phyloP scores from a whole-genome alignment of 805 yeast species.

The Metschnikowia lunata region DNA sequence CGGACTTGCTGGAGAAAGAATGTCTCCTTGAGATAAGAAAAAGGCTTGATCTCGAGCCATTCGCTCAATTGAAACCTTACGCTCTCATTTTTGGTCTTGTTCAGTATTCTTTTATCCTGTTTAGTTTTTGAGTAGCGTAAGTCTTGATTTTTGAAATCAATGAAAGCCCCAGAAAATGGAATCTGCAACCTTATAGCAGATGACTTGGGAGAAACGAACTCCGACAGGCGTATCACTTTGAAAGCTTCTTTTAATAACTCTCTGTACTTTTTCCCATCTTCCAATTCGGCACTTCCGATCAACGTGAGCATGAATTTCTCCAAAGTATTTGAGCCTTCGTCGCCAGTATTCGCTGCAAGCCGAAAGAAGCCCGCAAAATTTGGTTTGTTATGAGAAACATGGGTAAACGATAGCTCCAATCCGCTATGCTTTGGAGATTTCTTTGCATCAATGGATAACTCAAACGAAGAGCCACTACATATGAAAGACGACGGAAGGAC shows the following conservation, averaged over 20 bases:
- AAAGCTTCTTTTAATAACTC: constrained; percentile 1
- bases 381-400: constrained; percentile 7
- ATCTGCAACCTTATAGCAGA: not conserved
- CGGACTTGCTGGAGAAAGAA: constrained; percentile 15
- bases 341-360: not conserved
- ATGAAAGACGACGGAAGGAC: constrained; percentile 14
- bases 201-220: not conserved
- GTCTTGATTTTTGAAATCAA: constrained; percentile 36
- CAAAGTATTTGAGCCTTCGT: not conserved
- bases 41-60: constrained; percentile 38
- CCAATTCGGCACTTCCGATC: constrained; percentile 8
- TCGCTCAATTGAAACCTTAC: constrained; percentile 27
- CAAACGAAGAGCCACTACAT: constrained; percentile 7
- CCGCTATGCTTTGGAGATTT: not conserved
- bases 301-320: constrained; percentile 5
- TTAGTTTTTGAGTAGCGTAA: constrained; percentile 20
- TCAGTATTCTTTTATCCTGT: not conserved
- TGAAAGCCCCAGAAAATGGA: constrained; percentile 24
- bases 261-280: not conserved
- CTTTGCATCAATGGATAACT: not conserved
- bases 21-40: constrained; percentile 24
- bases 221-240: not conserved
- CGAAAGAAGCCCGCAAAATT: constrained; percentile 9
- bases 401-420: constrained; percentile 8
- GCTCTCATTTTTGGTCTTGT: constrained; percentile 4